These are phyloP conservation scores for Coemansia biformis DNA, from an alignment of 192 early-diverging fungal species.

Conservation along the genomic window DNA sequence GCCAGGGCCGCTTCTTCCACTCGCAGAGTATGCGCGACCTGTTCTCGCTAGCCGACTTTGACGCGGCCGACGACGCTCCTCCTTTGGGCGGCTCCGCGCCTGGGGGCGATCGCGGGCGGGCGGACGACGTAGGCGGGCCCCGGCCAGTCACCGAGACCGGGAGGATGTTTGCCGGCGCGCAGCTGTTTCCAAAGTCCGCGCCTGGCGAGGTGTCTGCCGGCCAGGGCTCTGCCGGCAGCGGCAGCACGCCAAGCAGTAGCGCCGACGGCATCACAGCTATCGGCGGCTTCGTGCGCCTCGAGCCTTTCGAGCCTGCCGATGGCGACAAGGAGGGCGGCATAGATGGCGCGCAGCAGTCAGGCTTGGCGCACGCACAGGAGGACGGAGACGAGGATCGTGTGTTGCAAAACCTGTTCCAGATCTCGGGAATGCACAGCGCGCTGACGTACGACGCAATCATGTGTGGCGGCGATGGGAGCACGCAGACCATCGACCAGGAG, in stretches of 20 bases:
- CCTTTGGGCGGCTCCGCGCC: neutral
- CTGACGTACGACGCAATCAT: too few relatives aligned
- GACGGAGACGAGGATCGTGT: too few relatives aligned
- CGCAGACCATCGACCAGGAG: too few relatives aligned
- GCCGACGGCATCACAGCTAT: slow-evolving; percentile 13
- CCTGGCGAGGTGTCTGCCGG: neutral
- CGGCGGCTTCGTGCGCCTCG: slow-evolving; percentile 22
- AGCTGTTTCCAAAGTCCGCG: slow-evolving; percentile 47
- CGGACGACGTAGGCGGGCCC: neutral
- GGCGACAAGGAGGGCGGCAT: slow-evolving; percentile 2
- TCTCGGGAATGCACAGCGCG: too few relatives aligned
- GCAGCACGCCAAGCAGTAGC: slow-evolving; percentile 1
- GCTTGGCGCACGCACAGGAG: neutral
- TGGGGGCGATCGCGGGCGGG: too few relatives aligned
- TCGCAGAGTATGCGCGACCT: slow-evolving; percentile 77
- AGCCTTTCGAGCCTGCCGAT: slow-evolving; percentile 18
- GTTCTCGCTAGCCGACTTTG: slow-evolving; percentile 65
- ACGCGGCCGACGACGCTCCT: slow-evolving; percentile 3
- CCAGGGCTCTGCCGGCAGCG: neutral
- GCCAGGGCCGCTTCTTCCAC: slow-evolving; percentile 86
- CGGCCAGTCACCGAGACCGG: slow-evolving; percentile 71
- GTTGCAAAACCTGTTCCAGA: too few relatives aligned
- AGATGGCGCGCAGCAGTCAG: neutral
- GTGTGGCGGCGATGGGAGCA: too few relatives aligned
- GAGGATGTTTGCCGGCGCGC: slow-evolving; percentile 69